Conservation (phyloP, 1,284 basidiomycete genomes). For the Ceratobasidium theobromae region DNA sequence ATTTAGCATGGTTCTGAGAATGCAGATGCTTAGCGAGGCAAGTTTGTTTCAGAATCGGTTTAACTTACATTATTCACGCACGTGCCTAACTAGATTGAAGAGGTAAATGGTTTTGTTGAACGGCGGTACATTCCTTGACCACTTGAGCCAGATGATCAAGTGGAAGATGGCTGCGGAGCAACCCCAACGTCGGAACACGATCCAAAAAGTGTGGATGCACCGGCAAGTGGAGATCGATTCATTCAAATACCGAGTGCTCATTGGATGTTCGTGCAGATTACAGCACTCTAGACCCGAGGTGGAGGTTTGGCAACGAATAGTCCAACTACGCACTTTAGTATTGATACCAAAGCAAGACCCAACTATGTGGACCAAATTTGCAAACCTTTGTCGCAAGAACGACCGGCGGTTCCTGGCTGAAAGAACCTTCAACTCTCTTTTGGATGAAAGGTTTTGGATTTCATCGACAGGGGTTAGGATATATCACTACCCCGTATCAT, state of each 20-base stretch:
- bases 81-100: not conserved
- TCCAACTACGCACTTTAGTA: conserved; percentile 94
- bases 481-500: conserved; percentile 28
- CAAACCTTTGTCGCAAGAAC: conserved; percentile 85
- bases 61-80: not conserved
- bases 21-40: conserved; percentile 53
- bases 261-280: conserved; percentile 52
- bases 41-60: not conserved
- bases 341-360: conserved; percentile 93
- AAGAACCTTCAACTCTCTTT: conserved; percentile 93
- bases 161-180: conserved; percentile 16
- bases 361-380: conserved; percentile 96
- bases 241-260: not conserved
- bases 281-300: conserved; percentile 98
- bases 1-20: conserved; percentile 51
- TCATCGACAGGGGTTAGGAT: conserved; percentile 45
- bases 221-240: not conserved
- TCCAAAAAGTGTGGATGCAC: conserved; percentile 28
- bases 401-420: conserved; percentile 88
- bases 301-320: conserved; percentile 98
- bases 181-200: conserved; percentile 11
- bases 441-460: conserved; percentile 49
- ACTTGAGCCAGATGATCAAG: conserved; percentile 11
- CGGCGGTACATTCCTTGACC: no score
- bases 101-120: not conserved